Evolutionary conservation across 345 rosid species (phyloP).

Genomic region (Fremontodendron californicum): DNA sequence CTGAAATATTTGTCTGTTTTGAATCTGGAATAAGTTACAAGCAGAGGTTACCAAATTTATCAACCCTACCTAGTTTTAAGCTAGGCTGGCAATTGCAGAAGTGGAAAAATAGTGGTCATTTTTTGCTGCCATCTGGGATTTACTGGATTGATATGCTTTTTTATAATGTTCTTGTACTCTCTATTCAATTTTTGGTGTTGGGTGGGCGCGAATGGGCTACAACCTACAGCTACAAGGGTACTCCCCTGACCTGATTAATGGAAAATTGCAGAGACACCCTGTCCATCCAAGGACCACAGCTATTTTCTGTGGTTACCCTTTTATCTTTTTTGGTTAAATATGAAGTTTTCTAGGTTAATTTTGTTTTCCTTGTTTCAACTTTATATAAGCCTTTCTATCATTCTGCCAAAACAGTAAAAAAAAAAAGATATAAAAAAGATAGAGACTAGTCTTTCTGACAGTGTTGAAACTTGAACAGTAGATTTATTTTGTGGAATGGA

Average conservation of each 20-base stretch:
- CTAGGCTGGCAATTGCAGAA: slow-evolving; percentile 31
- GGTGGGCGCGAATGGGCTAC: neutral
- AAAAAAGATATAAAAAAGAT: too few species aligned
- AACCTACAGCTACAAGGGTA: too few species aligned
- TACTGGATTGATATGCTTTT: neutral
- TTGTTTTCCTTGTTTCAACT: neutral
- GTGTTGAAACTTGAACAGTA: neutral
- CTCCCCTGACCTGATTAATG: slow-evolving; percentile 3
- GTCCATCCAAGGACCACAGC: slow-evolving; percentile 24
- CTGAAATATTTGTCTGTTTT: slow-evolving; percentile 26
- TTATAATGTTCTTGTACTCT: neutral
- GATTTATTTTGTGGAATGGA: too few species aligned
- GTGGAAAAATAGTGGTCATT: slow-evolving; percentile 22
- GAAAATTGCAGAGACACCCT: slow-evolving; percentile 17
- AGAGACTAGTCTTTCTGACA: neutral
- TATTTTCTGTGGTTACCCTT: neutral
- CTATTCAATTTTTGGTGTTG: neutral
- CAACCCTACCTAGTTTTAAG: slow-evolving; percentile 24
- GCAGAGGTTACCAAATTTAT: slow-evolving; percentile 26
- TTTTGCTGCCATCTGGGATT: slow-evolving; percentile 18
- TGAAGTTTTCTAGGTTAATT: neutral
- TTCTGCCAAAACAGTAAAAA: neutral
- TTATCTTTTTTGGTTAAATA: neutral
- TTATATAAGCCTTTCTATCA: neutral
- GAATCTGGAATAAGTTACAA: neutral